A percentile compares a stretch with the other conserved stretches of the same genome.
phyloP scores from a whole-genome alignment of 176 grass and related monocot genomes.

The Triticum turgidum region DNA sequence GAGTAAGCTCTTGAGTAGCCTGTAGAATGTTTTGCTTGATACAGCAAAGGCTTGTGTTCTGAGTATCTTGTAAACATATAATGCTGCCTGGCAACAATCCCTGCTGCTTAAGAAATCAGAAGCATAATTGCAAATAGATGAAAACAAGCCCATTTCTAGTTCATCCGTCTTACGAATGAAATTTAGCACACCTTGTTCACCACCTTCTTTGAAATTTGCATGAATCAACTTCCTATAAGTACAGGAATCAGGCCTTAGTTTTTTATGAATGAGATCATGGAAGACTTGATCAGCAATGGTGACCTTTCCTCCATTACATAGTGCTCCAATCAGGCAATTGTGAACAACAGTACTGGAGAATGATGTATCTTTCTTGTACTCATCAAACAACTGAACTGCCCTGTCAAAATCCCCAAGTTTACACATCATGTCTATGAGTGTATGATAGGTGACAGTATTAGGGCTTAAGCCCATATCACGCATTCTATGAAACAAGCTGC shows the following conservation, averaged over 20 bases:
- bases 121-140: slow-evolving; percentile 69
- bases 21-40: slow-evolving; percentile 62
- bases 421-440: slow-evolving; percentile 56
- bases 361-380: slow-evolving; percentile 47
- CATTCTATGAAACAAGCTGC: slow-evolving; percentile 72
- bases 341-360: slow-evolving; percentile 42
- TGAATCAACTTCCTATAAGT: slow-evolving; percentile 56
- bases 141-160: slow-evolving; percentile 47
- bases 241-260: slow-evolving; percentile 39
- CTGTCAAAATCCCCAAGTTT: slow-evolving; percentile 61
- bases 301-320: slow-evolving; percentile 57
- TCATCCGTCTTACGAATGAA: slow-evolving; percentile 55
- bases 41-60: slow-evolving; percentile 46
- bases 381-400: slow-evolving; percentile 61
- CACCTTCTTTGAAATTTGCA: slow-evolving; percentile 53
- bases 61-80: slow-evolving; percentile 62
- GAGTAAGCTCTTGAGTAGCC: slow-evolving; percentile 61
- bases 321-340: slow-evolving; percentile 48
- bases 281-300: slow-evolving; percentile 54
- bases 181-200: slow-evolving; percentile 56
- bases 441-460: slow-evolving; percentile 73
- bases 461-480: slow-evolving; percentile 56
- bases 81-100: slow-evolving; percentile 49
- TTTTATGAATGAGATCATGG: slow-evolving; percentile 58
- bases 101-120: slow-evolving; percentile 64